Evolutionary conservation across 2,329 filamentous ascomycete genomes (phyloP).

Genomic region (Cladophialophora yegresii): DNA sequence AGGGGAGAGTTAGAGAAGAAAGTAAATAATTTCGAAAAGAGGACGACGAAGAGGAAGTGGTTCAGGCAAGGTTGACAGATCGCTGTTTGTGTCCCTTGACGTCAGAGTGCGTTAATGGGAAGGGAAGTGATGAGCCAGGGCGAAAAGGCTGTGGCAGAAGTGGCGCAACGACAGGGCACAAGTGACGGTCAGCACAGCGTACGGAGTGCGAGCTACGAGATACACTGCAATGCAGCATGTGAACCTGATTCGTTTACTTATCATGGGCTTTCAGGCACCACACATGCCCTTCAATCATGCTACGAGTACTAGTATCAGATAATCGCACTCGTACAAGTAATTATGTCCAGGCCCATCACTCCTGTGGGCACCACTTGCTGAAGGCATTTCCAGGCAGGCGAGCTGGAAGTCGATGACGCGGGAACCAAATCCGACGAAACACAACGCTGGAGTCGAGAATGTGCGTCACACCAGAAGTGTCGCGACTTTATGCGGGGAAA

Average conservation of each 20-base stretch:
- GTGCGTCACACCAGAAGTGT: constrained; percentile 16
- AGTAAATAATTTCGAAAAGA: constrained; percentile 8
- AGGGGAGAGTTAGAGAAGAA: constrained; percentile 6
- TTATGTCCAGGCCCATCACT: neutral
- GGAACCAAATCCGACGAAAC: constrained; percentile 20
- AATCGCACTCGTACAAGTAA: neutral
- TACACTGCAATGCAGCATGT: neutral
- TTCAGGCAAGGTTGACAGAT: constrained; percentile 7
- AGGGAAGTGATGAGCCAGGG: neutral
- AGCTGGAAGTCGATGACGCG: constrained; percentile 7
- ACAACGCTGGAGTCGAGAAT: neutral
- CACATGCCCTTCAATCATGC: neutral
- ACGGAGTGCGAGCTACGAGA: no score
- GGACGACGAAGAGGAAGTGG: constrained; percentile 13
- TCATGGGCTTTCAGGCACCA: neutral
- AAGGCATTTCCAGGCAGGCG: neutral
- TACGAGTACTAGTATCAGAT: neutral
- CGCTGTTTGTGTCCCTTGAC: constrained; percentile 23
- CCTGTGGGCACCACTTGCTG: neutral
- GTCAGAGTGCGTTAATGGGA: constrained; percentile 20
- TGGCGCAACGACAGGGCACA: constrained; percentile 5
- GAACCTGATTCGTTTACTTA: neutral
- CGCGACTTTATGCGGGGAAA: constrained; percentile 29
- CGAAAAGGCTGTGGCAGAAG: constrained; percentile 10
- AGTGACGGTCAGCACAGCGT: constrained; percentile 1